Base-by-base conservation (phyloP, 1,139 yeast species). In the Blastobotrys aristatus region DNA sequence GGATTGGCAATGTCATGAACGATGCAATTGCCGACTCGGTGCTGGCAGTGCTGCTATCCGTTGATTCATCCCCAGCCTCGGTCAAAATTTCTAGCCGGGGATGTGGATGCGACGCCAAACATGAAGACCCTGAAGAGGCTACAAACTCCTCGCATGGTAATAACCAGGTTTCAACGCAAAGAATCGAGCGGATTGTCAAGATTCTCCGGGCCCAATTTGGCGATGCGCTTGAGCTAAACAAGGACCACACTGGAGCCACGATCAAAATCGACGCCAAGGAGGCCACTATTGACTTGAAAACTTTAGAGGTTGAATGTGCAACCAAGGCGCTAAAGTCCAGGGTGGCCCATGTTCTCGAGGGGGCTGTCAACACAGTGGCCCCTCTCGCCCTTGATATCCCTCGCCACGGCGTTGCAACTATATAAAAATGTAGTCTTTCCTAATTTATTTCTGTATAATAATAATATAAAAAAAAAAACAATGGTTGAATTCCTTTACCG, bases 1-100 rank as follows among this genome's bases (percentile, higher is more conserved):
- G 99, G 99, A 78, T 82, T 22, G 92, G 95, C 55, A 94, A 90
- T 53, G 74, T 87, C 47, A 79, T 89, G 72, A 90, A 88, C 48
- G 98, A 92, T 59, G 84, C 97, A 0, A 79, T 92, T 57, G 98
- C 98, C 0, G 99, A 92, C 62, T 84, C 97, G 38, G 87, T 89
- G 2, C 77, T 94, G 51, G 96, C 97, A 0, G 88, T 92, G 39
- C 69, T 92, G 32, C 76, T 92, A 64, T 86, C 96, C 38, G 94
- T 92, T 38, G 98, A 92, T 62, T 83, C 96, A 0, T 83, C 96
- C 0, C 97, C 97, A 2, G 95, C 96, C 0, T 87, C 97, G 4
- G 96, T 92, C 24, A 92, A 89, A 61, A 14, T 37, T 8, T 81
- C 95, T 11, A 80, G 95, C 2, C 74, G 74, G 48, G 59, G 72